Evolutionary conservation across 2,329 filamentous ascomycete species (phyloP).

Genomic region (Parastagonospora avenae): DNA sequence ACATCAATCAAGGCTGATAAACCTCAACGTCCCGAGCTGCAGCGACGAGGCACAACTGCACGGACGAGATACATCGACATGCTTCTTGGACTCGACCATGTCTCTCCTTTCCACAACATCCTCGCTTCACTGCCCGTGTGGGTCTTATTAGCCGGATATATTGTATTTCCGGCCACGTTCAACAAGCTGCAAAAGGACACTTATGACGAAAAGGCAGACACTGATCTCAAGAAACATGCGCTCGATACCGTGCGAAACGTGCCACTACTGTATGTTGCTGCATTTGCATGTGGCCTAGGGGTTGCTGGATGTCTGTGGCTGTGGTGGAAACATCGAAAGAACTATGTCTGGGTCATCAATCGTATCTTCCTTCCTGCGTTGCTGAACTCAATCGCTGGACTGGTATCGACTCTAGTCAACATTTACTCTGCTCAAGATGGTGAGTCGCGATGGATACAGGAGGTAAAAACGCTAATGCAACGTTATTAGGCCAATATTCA

Average conservation of each 20-base stretch:
- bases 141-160: slow-evolving; percentile 59
- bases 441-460: slow-evolving; percentile 22
- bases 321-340: slow-evolving; percentile 52
- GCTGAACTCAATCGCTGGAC: slow-evolving; percentile 56
- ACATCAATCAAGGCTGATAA: not conserved
- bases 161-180: slow-evolving; percentile 60
- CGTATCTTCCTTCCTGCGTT: slow-evolving; percentile 53
- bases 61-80: slow-evolving; percentile 46
- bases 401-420: slow-evolving; percentile 57
- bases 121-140: slow-evolving; percentile 54
- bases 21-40: slow-evolving; percentile 18
- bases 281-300: slow-evolving; percentile 51
- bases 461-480: not conserved
- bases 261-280: slow-evolving; percentile 53
- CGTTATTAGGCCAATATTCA: slow-evolving; percentile 25
- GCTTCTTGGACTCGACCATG: slow-evolving; percentile 55
- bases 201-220: slow-evolving; percentile 28
- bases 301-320: slow-evolving; percentile 51
- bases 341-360: slow-evolving; percentile 62
- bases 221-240: slow-evolving; percentile 25
- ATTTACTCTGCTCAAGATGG: slow-evolving; percentile 57
- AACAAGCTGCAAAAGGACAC: slow-evolving; percentile 48
- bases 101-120: slow-evolving; percentile 55
- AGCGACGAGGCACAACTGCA: slow-evolving; percentile 33
- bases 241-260: slow-evolving; percentile 44